phyloP scores from a whole-genome alignment of 1,284 basidiomycete species.

The Agroathelia rolfsii region DNA sequence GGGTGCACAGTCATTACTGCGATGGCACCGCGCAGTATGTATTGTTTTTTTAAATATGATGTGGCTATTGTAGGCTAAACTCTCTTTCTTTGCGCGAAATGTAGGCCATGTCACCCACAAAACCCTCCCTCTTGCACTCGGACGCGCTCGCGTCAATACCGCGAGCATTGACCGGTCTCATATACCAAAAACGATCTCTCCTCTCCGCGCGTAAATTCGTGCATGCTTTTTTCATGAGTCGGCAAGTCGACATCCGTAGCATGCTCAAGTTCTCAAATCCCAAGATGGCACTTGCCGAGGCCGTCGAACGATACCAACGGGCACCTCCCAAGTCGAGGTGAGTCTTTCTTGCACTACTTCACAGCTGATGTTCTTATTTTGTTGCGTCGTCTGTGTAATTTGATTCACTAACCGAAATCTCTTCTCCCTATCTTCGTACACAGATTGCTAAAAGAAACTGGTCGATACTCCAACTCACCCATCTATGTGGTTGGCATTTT shows the following conservation, averaged over 20 bases:
- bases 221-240: constrained; percentile 77
- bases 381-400: too few relatives aligned
- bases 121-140: constrained; percentile 46
- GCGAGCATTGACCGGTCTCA: constrained; percentile 65
- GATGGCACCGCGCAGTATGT: constrained; percentile 63
- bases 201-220: constrained; percentile 74
- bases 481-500: constrained; percentile 92
- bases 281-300: constrained; percentile 70
- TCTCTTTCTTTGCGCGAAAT: too few relatives aligned
- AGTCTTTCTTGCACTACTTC: constrained; percentile 9
- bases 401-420: neutral
- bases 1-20: constrained; percentile 56
- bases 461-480: constrained; percentile 80
- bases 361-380: constrained; percentile 3
- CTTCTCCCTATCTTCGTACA: constrained; percentile 6
- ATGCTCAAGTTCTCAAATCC: constrained; percentile 89
- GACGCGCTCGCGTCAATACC: constrained; percentile 74
- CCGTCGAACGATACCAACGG: constrained; percentile 69
- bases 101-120: constrained; percentile 37
- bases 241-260: constrained; percentile 70
- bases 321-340: constrained; percentile 70
- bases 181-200: constrained; percentile 72
- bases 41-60: constrained; percentile 9
- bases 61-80: constrained; percentile 8
- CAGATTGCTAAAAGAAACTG: constrained; percentile 87